Evolutionary conservation across 2,329 filamentous ascomycete species (phyloP).

Genomic region (Botrytis medusae): DNA sequence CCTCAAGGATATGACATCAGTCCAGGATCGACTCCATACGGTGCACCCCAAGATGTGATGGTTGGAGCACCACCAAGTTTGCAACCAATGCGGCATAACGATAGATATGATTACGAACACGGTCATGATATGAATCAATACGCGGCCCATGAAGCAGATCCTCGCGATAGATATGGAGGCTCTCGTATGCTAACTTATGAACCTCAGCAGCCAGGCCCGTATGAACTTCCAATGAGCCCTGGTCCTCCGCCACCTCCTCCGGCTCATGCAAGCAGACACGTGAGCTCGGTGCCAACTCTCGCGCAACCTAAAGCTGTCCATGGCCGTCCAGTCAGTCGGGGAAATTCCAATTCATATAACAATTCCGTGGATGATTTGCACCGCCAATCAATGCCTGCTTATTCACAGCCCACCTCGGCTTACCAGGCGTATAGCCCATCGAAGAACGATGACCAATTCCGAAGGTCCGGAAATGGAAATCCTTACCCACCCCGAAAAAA

Average conservation of each 20-base stretch:
- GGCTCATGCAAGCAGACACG: slow-evolving; percentile 35
- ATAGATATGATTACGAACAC: slow-evolving; percentile 34
- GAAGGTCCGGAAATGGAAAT: slow-evolving; percentile 27
- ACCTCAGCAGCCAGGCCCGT: slow-evolving; percentile 33
- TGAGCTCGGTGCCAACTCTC: slow-evolving; percentile 29
- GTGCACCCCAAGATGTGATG: slow-evolving; percentile 24
- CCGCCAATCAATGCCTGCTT: slow-evolving; percentile 33
- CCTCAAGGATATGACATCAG: slow-evolving; percentile 31
- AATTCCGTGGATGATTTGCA: slow-evolving; percentile 29
- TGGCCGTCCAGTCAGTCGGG: slow-evolving; percentile 16
- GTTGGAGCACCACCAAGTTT: slow-evolving; percentile 22
- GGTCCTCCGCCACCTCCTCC: slow-evolving; percentile 41
- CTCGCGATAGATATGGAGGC: slow-evolving; percentile 31
- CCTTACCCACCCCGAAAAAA: slow-evolving; percentile 39
- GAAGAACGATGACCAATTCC: slow-evolving; percentile 33
- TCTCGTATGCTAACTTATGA: slow-evolving; percentile 34
- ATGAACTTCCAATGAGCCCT: slow-evolving; percentile 37
- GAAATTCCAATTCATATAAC: slow-evolving; percentile 29
- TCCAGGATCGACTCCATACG: slow-evolving; percentile 30
- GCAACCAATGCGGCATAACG: slow-evolving; percentile 27
- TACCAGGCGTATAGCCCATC: slow-evolving; percentile 37
- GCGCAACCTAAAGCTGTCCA: slow-evolving; percentile 12
- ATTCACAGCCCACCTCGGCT: slow-evolving; percentile 30
- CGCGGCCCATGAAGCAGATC: slow-evolving; percentile 21
- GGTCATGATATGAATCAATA: slow-evolving; percentile 26